A percentile compares a stretch with the other conserved stretches of the same genome.
Conservation (phyloP, 345 rosid genomes). For the Litchi chinensis region DNA sequence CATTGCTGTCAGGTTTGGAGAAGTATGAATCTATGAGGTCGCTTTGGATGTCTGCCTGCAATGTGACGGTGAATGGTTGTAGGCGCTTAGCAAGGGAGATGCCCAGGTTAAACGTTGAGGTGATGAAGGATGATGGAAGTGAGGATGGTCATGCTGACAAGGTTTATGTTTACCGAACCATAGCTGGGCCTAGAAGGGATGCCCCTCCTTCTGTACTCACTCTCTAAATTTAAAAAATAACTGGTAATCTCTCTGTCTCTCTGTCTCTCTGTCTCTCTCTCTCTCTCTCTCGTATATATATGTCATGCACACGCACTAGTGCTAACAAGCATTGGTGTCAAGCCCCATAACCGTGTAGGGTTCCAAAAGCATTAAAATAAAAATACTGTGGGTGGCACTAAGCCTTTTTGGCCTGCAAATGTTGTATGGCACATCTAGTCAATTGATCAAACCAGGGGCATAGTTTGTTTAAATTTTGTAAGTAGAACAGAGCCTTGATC, state of each 20-base stretch:
- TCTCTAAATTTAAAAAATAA: conserved; percentile 33
- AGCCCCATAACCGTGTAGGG: neutral
- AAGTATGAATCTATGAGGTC: conserved; percentile 78
- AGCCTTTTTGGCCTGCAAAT: neutral
- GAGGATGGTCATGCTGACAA: conserved; percentile 53
- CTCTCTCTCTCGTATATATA: no score
- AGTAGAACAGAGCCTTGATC: neutral
- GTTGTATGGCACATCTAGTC: neutral
- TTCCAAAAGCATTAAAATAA: neutral
- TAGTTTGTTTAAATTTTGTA: neutral
- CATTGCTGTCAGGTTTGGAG: conserved; percentile 67
- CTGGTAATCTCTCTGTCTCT: conserved; percentile 27
- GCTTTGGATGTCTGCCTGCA: conserved; percentile 80
- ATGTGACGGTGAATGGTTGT: conserved; percentile 66
- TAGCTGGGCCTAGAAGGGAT: conserved; percentile 72
- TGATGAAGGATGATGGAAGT: conserved; percentile 67
- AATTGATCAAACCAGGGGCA: neutral
- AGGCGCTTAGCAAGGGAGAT: conserved; percentile 52
- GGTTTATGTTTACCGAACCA: conserved; percentile 65
- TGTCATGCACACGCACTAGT: neutral
- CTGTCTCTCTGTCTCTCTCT: neutral
- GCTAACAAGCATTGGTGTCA: neutral
- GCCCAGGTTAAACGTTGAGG: conserved; percentile 78
- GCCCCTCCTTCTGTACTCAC: conserved; percentile 67
- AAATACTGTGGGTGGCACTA: neutral